Conservation (phyloP, 2,329 filamentous ascomycete species). For the Thelonectria rubi region DNA sequence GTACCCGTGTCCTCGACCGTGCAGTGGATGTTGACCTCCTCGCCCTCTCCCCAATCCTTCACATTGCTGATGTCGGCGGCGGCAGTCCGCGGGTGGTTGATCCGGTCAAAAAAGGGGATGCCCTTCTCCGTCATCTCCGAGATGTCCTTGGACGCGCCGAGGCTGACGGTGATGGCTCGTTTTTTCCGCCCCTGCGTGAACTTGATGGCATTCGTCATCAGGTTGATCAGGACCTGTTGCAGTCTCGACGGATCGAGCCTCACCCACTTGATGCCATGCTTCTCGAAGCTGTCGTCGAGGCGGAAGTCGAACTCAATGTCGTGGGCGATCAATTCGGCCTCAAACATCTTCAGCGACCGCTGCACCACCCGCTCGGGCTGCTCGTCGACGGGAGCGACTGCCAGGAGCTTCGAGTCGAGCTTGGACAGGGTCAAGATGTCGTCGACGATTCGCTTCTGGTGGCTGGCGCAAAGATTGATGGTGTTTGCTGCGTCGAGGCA, state of each 20-base stretch:
- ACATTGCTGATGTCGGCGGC: conserved; percentile 58
- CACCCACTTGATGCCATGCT: conserved; percentile 74
- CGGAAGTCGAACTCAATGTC: conserved; percentile 76
- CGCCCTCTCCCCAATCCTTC: conserved; percentile 75
- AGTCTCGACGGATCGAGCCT: conserved; percentile 79
- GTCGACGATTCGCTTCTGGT: conserved; percentile 78
- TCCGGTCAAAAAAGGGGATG: conserved; percentile 58
- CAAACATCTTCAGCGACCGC: conserved; percentile 79
- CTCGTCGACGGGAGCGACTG: conserved; percentile 75
- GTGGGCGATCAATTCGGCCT: conserved; percentile 76
- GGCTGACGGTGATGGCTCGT: conserved; percentile 68
- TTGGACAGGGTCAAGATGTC: conserved; percentile 74
- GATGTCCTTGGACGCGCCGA: conserved; percentile 69
- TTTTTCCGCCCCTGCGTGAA: conserved; percentile 69
- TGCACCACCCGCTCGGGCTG: conserved; percentile 75
- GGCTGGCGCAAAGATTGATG: conserved; percentile 80
- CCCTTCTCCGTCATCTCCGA: conserved; percentile 52
- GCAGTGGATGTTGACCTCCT: conserved; percentile 76
- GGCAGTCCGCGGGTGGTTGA: conserved; percentile 48
- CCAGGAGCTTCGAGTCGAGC: conserved; percentile 74
- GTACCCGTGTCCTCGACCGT: conserved; percentile 77
- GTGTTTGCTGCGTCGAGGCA: conserved; percentile 82
- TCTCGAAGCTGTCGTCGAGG: conserved; percentile 72
- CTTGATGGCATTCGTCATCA: conserved; percentile 74
- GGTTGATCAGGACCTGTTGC: conserved; percentile 78